phyloP scores from a whole-genome alignment of 2,329 filamentous ascomycete species.

The Botrytis galanthina region DNA sequence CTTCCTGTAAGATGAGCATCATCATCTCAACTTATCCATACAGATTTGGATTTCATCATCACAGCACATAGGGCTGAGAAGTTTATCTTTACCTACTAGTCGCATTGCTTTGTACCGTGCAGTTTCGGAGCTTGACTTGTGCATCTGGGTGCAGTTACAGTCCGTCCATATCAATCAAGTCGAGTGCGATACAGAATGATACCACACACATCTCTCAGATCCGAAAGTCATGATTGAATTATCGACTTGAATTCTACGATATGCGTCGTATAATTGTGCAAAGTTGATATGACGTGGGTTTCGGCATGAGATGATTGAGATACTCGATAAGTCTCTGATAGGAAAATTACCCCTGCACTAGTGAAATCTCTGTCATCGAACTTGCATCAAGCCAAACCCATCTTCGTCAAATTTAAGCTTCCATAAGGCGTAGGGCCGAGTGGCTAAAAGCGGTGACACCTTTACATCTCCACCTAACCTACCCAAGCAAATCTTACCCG shows the following conservation, averaged over 20 bases:
- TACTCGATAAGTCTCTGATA: constrained; percentile 16
- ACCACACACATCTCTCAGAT: background rate
- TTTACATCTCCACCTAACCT: constrained; percentile 3
- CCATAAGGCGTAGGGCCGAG: constrained; percentile 12
- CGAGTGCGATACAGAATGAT: constrained; percentile 5
- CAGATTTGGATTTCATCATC: background rate
- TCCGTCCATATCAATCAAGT: constrained; percentile 3
- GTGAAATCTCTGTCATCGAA: constrained; percentile 12
- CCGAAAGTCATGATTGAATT: background rate
- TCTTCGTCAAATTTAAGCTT: constrained; percentile 18
- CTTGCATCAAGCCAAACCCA: constrained; percentile 9
- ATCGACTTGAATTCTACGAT: background rate
- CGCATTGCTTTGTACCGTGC: background rate
- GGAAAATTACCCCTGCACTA: constrained; percentile 10
- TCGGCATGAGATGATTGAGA: background rate
- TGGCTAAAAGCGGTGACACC: constrained; percentile 17
- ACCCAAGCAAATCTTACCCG: background rate
- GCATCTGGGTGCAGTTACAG: background rate
- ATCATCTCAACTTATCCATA: constrained; percentile 8
- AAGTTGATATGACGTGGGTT: constrained; percentile 5
- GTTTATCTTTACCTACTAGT: constrained; percentile 8
- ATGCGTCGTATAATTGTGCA: background rate
- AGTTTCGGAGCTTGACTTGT: background rate
- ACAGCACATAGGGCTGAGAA: constrained; percentile 14
- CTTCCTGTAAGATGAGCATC: constrained; percentile 10